These are phyloP conservation scores for Phyllostachys edulis DNA, from an alignment of 176 grass and related monocot species.

Conservation along the genomic window DNA sequence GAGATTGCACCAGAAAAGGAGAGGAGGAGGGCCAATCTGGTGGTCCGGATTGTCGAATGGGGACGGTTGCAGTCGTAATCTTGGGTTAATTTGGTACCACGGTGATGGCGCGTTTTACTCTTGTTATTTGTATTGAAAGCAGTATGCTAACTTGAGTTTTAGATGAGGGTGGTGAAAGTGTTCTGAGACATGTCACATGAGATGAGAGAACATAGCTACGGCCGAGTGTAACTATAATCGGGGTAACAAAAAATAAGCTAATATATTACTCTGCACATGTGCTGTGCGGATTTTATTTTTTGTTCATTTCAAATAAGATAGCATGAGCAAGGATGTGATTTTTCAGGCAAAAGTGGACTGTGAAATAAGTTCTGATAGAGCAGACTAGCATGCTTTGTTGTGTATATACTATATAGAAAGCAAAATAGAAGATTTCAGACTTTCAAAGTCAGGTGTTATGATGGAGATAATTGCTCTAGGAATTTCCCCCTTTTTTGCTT, in stretches of 20 bases:
- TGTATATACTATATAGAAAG: neutral
- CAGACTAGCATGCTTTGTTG: neutral
- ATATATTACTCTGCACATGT: slow-evolving; percentile 7
- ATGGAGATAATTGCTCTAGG: neutral
- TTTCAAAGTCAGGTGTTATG: neutral
- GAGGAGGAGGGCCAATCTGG: neutral
- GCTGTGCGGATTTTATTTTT: neutral
- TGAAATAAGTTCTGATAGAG: neutral
- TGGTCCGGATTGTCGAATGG: neutral
- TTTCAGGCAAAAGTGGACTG: neutral
- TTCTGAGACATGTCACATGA: neutral
- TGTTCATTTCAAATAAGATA: neutral
- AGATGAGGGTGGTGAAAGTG: neutral
- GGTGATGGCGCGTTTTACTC: neutral
- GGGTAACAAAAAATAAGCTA: neutral
- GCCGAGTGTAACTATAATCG: neutral
- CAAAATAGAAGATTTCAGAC: neutral
- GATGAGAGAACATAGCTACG: neutral
- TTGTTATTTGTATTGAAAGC: neutral
- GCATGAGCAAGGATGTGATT: neutral
- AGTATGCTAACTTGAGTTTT: neutral
- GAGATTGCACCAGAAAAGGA: neutral
- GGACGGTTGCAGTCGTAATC: neutral
- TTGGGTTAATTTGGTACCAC: neutral
- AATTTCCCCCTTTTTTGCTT: neutral